Percentiles rank a stretch among this genome's conserved stretches.
Evolutionary conservation across 1,284 basidiomycete genomes (phyloP).

Genomic region (Apiotrichum montevideense): DNA sequence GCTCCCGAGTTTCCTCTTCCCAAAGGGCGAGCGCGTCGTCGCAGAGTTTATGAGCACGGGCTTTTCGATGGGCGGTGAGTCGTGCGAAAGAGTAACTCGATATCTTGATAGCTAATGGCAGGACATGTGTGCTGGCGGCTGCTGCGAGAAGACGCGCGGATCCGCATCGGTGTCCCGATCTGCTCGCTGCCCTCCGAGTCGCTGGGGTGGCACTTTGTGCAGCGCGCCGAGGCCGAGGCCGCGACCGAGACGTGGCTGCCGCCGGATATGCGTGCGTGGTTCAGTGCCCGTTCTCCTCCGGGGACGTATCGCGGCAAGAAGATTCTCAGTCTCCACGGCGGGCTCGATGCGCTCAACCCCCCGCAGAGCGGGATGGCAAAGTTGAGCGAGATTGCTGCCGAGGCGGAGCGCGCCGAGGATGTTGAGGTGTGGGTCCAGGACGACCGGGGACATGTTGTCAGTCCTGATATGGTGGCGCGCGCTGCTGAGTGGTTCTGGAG

Average conservation of each 20-base stretch:
- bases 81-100: neutral
- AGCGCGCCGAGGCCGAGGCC: constrained; percentile 26
- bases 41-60: constrained; percentile 59
- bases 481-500: constrained; percentile 41
- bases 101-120: neutral
- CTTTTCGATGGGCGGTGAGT: constrained; percentile 50
- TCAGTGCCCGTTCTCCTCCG: neutral
- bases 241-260: constrained; percentile 3
- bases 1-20: constrained; percentile 69
- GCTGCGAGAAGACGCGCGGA: constrained; percentile 55
- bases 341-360: constrained; percentile 42
- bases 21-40: constrained; percentile 60
- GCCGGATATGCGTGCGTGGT: neutral
- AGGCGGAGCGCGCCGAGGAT: constrained; percentile 8
- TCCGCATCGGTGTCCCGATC: constrained; percentile 65
- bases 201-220: constrained; percentile 55
- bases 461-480: constrained; percentile 39
- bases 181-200: constrained; percentile 63
- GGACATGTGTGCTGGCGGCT: constrained; percentile 17
- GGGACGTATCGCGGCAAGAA: constrained; percentile 57
- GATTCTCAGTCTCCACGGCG: constrained; percentile 60
- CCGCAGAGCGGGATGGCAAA: constrained; percentile 23
- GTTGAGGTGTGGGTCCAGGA: constrained; percentile 30
- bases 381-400: constrained; percentile 26
- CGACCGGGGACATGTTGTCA: constrained; percentile 8